phyloP scores from a whole-genome alignment of 495 filamentous ascomycete species.

The Neurospora hispaniola region DNA sequence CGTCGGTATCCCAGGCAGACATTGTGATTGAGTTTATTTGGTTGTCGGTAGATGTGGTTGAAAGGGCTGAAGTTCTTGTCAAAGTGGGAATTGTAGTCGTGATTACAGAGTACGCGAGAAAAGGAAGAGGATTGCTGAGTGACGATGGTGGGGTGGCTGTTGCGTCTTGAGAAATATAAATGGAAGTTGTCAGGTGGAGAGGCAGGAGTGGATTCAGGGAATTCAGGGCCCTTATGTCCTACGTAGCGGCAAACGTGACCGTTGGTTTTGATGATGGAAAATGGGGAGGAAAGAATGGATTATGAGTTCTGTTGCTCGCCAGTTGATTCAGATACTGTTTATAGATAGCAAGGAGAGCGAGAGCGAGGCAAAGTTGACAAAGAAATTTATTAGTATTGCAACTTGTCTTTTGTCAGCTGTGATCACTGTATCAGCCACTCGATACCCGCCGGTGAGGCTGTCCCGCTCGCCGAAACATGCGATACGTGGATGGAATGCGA shows the following conservation, averaged over 20 bases:
- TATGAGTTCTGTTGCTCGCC: background rate
- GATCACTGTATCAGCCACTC: background rate
- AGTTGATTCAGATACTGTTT: background rate
- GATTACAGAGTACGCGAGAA: background rate
- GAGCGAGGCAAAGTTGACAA: background rate
- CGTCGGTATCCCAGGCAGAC: constrained; percentile 63
- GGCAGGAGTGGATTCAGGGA: background rate
- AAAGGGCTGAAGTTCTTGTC: background rate
- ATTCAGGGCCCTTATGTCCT: background rate
- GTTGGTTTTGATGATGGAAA: background rate
- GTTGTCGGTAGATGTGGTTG: constrained; percentile 1
- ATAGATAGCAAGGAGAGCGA: background rate
- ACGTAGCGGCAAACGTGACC: background rate
- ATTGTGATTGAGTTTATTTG: constrained; percentile 25
- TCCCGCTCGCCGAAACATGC: background rate
- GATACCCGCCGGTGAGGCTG: background rate
- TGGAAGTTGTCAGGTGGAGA: constrained; percentile 2
- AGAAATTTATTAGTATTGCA: background rate
- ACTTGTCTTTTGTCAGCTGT: background rate
- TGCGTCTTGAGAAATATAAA: constrained; percentile 1
- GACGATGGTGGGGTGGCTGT: background rate
- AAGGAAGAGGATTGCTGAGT: background rate
- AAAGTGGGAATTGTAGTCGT: background rate
- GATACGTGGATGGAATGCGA: constrained; percentile 13
- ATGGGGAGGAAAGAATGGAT: background rate